Conservation (phyloP, 179 eudicot genomes). For the Beta corolliflora region DNA sequence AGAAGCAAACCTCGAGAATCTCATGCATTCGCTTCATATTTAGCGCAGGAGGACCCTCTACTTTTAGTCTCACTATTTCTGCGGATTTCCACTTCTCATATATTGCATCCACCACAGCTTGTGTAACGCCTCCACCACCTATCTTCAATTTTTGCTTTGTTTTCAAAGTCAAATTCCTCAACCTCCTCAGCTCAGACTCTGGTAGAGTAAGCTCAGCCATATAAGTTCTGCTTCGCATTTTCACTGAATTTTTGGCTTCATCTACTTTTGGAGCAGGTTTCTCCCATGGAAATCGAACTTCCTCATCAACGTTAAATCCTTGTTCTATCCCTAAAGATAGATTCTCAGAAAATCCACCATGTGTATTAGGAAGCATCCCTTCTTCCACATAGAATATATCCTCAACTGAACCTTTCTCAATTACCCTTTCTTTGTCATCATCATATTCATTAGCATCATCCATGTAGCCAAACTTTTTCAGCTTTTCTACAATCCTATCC, state of each 20-base stretch:
- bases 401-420: constrained; percentile 90
- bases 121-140: constrained; percentile 73
- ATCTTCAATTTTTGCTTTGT: constrained; percentile 67
- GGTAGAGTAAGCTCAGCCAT: constrained; percentile 90
- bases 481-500: constrained; percentile 83
- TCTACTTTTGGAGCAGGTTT: constrained; percentile 39
- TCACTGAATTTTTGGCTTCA: constrained; percentile 46
- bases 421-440: constrained; percentile 36
- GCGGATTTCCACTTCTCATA: constrained; percentile 75
- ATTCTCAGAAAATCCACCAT: constrained; percentile 78
- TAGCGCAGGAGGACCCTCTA: constrained; percentile 88
- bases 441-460: constrained; percentile 60
- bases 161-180: constrained; percentile 60
- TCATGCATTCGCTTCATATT: constrained; percentile 93
- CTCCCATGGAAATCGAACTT: constrained; percentile 92
- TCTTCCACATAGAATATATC: constrained; percentile 91
- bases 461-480: constrained; percentile 80
- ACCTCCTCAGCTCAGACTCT: constrained; percentile 72
- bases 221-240: constrained; percentile 62
- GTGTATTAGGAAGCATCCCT: constrained; percentile 74
- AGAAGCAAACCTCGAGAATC: constrained; percentile 75
- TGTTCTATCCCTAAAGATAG: constrained; percentile 56
- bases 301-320: constrained; percentile 44
- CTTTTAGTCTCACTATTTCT: constrained; percentile 76
- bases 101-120: constrained; percentile 64